A percentile compares a stretch with the other conserved stretches of the same genome.
phyloP scores from a whole-genome alignment of 1,284 basidiomycete genomes.

The Fistulinella cinereoalba region DNA sequence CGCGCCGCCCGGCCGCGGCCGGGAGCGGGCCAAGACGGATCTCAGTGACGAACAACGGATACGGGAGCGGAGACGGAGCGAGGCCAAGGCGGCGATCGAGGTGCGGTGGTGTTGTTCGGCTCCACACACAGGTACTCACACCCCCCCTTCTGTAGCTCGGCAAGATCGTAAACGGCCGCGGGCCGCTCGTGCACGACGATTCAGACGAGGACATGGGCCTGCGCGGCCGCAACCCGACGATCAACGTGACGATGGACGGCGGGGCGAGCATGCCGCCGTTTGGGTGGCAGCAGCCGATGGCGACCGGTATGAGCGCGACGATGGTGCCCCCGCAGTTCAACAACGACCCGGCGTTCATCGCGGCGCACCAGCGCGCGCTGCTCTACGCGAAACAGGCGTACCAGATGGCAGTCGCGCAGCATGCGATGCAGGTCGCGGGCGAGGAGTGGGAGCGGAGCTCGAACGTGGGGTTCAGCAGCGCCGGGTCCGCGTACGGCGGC shows the following conservation, averaged over 20 bases:
- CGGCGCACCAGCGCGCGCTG: constrained; percentile 80
- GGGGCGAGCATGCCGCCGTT: constrained; percentile 29
- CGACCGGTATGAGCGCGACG: constrained; percentile 13
- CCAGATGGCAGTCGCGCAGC: constrained; percentile 80
- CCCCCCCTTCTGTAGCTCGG: too few relatives aligned
- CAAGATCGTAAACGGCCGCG: constrained; percentile 73
- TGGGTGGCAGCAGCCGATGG: constrained; percentile 34
- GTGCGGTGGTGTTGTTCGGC: too few relatives aligned
- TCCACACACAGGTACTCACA: too few relatives aligned
- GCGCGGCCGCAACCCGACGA: constrained; percentile 21
- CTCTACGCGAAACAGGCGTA: constrained; percentile 80
- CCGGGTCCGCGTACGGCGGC: constrained; percentile 34
- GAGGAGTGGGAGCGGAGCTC: constrained; percentile 85
- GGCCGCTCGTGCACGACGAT: constrained; percentile 52
- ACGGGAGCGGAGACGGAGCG: constrained; percentile 53
- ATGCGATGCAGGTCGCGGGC: constrained; percentile 76
- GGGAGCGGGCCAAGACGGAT: constrained; percentile 34
- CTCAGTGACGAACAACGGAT: constrained; percentile 41
- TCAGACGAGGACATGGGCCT: constrained; percentile 47
- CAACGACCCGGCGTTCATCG: constrained; percentile 55
- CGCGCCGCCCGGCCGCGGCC: constrained; percentile 21
- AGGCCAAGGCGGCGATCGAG: constrained; percentile 78
- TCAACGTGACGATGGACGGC: constrained; percentile 47
- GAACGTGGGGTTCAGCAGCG: constrained; percentile 41
- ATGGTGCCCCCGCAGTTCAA: constrained; percentile 32